Conservation (phyloP, 805 yeast species). For the Candida nemodendra region DNA sequence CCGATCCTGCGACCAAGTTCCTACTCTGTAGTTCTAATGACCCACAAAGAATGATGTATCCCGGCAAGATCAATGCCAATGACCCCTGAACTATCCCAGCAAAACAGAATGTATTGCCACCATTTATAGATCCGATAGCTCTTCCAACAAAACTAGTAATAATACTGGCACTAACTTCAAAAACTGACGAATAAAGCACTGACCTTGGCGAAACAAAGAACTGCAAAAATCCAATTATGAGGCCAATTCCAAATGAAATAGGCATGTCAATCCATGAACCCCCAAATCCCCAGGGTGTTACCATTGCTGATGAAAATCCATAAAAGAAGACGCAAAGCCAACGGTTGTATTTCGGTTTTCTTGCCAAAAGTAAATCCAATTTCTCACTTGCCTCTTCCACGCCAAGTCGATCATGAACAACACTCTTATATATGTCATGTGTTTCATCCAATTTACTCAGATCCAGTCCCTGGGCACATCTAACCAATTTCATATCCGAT, state of each 20-base stretch:
- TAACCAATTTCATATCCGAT: constrained; percentile 85
- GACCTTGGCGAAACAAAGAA: constrained; percentile 79
- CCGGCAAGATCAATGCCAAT: constrained; percentile 87
- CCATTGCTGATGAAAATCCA: constrained; percentile 77
- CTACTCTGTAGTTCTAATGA: constrained; percentile 87
- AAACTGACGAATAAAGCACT: constrained; percentile 80
- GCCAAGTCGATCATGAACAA: constrained; percentile 84
- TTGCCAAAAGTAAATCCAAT: constrained; percentile 64
- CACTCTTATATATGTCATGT: constrained; percentile 82
- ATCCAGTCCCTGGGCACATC: constrained; percentile 87
- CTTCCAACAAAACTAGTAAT: constrained; percentile 84
- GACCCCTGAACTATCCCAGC: constrained; percentile 90
- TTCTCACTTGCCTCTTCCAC: constrained; percentile 81
- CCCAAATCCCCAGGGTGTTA: constrained; percentile 84
- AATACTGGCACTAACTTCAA: constrained; percentile 89
- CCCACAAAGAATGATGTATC: constrained; percentile 90
- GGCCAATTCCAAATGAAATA: constrained; percentile 74
- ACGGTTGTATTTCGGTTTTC: constrained; percentile 63
- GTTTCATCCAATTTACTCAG: constrained; percentile 77
- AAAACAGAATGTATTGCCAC: constrained; percentile 71
- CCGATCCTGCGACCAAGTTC: constrained; percentile 90
- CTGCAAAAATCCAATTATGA: constrained; percentile 80
- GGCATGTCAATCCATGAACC: constrained; percentile 90
- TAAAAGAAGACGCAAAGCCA: constrained; percentile 79
- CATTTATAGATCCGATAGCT: constrained; percentile 80